Conservation (phyloP, 352 stramenopile genomes). For the Phytophthora pinifolia region DNA sequence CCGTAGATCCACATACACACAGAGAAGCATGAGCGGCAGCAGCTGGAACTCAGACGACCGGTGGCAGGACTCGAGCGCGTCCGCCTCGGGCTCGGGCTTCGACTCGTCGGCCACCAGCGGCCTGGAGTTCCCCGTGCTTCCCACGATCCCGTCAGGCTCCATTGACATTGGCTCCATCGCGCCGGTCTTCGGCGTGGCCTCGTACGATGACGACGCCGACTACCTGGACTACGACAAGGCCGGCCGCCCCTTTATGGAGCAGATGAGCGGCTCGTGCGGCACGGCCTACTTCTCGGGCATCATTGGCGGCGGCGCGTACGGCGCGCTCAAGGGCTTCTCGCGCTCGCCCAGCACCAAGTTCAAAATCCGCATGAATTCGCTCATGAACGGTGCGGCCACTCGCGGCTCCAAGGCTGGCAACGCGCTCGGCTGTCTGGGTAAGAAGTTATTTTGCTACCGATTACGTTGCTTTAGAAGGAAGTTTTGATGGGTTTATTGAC, state of each 20-base stretch:
- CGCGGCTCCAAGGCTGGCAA: constrained; percentile 87
- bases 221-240: constrained; percentile 88
- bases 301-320: constrained; percentile 69
- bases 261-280: constrained; percentile 77
- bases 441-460: constrained; percentile 17
- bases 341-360: constrained; percentile 84
- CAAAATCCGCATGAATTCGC: constrained; percentile 87
- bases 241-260: constrained; percentile 83
- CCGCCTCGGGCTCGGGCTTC: constrained; percentile 38
- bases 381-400: constrained; percentile 84
- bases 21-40: constrained; percentile 38
- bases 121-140: constrained; percentile 72
- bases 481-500: constrained; percentile 14
- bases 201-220: constrained; percentile 79
- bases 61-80: constrained; percentile 65
- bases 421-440: constrained; percentile 76
- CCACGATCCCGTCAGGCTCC: constrained; percentile 67
- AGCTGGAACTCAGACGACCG: constrained; percentile 77
- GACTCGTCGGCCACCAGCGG: constrained; percentile 46
- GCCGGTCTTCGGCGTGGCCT: constrained; percentile 83
- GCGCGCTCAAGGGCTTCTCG: constrained; percentile 64
- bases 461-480: background rate
- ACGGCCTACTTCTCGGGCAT: constrained; percentile 87
- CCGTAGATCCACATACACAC: constrained; percentile 5
- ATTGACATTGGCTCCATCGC: constrained; percentile 85